Percentiles rank a stretch among this genome's conserved stretches.
These are phyloP conservation scores for Xylariaceae sp. DNA, from an alignment of 2,329 filamentous ascomycete genomes.

Conservation along the genomic window DNA sequence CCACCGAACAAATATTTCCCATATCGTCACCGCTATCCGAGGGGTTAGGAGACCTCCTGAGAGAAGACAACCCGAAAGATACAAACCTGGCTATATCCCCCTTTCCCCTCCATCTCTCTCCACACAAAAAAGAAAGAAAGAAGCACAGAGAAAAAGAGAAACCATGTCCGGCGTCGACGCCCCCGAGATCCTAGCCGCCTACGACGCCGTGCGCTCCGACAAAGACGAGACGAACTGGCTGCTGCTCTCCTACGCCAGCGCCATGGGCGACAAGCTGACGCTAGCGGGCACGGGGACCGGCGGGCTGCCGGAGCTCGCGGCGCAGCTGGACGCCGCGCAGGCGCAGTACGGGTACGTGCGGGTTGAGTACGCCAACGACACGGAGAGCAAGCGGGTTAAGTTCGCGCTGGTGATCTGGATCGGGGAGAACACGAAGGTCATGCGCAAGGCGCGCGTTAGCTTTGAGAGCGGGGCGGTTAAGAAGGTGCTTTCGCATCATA, in stretches of 20 bases:
- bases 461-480: slow-evolving; percentile 65
- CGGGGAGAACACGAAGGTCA: slow-evolving; percentile 59
- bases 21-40: not conserved
- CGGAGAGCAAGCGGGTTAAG: slow-evolving; percentile 64
- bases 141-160: not conserved
- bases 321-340: slow-evolving; percentile 52
- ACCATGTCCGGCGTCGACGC: slow-evolving; percentile 54
- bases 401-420: slow-evolving; percentile 67
- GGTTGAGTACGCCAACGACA: slow-evolving; percentile 67
- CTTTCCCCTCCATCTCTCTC: not conserved
- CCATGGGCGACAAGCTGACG: slow-evolving; percentile 52
- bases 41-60: too few relatives aligned
- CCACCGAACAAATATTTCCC: not conserved
- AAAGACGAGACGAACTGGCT: slow-evolving; percentile 64
- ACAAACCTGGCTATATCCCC: not conserved
- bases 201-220: slow-evolving; percentile 64
- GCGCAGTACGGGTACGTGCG: slow-evolving; percentile 65
- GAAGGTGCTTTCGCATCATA: slow-evolving; percentile 59
- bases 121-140: not conserved
- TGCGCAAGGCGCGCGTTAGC: slow-evolving; percentile 65
- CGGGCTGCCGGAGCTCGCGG: slow-evolving; percentile 55
- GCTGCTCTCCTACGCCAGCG: slow-evolving; percentile 56
- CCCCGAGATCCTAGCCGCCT: slow-evolving; percentile 59
- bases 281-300: slow-evolving; percentile 57
- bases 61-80: not conserved